Evolutionary conservation across 371 early-diverging fungal species (phyloP), one percentile per base, ranked within the genome.

Genomic region (Syncephalastrum sp.): DNA sequence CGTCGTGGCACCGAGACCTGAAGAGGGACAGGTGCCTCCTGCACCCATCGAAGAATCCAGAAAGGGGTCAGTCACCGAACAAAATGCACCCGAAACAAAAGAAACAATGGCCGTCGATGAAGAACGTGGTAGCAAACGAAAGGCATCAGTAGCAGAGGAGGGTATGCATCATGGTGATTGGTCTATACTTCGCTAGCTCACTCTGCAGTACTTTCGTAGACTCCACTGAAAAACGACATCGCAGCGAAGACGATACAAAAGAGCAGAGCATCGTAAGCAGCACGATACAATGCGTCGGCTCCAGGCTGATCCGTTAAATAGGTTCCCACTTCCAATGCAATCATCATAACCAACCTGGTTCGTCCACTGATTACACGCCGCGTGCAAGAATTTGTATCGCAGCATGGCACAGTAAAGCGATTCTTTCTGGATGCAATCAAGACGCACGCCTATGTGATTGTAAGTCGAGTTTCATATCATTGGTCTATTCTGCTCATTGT

Each of bases 381-480:
- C 42, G 81, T 91, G 42, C 77, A 84, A 57, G 82, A 86, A 50
- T 62, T 89, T 52, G 72, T 92, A 38, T 70, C 65, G 15, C 72
- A 82, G 64, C 87, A 76, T 58, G 93, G 93, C 10, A 75, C 69
- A 15, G 65, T 87, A 3, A 83, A 84, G 25, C 75, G 79, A 47
- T 78, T 91, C 21, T 93, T 93, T 93, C 89, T 94, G 78, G 90
- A 93, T 68, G 78, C 77, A 27, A 91, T 94, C 68, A 91, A 91
- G 54, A 87, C 93, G 2, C 92, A 91, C 59, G 87, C 89, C 51
- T 94, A 86, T 78, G 92, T 85, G n/a, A 79, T 79, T 55, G 91
- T 89, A 82, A 72, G 63, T 56, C 12, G 45, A 51, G n/a, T 5
- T 25, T 33, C 1, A 19, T 42, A 17, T 12, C 12, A 25, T 13